Conservation (phyloP, 2,329 filamentous ascomycete genomes). For the Pseudodiploospora longispora region DNA sequence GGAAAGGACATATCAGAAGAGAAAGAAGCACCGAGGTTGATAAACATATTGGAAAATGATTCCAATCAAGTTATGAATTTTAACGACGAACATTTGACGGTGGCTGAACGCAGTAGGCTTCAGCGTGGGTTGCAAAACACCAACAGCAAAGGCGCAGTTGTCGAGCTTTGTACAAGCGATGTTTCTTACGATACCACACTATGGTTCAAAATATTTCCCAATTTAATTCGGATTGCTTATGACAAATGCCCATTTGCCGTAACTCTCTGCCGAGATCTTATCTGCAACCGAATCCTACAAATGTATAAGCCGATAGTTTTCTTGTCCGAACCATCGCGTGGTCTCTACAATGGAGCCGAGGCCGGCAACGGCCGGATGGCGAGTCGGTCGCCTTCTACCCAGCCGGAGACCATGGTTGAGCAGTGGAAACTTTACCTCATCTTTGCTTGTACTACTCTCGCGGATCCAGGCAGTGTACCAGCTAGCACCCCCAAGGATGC, state of each 20-base stretch:
- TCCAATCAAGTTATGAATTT: constrained; percentile 84
- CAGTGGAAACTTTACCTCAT: constrained; percentile 98
- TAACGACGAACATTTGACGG: constrained; percentile 82
- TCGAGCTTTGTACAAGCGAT: constrained; percentile 93
- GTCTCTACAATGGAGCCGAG: constrained; percentile 53
- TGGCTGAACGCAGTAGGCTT: constrained; percentile 85
- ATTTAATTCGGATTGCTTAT: constrained; percentile 82
- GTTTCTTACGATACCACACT: constrained; percentile 88
- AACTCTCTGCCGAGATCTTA: constrained; percentile 80
- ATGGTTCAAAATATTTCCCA: constrained; percentile 98
- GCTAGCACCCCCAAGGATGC: constrained; percentile 37
- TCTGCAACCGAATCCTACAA: constrained; percentile 85
- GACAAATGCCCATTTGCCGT: constrained; percentile 89
- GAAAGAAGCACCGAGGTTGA: constrained; percentile 64
- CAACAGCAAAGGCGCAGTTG: constrained; percentile 74
- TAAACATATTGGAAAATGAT: constrained; percentile 85
- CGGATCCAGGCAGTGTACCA: constrained; percentile 61
- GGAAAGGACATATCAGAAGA: constrained; percentile 55
- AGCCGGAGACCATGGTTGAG: constrained; percentile 82
- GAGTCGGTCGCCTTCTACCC: constrained; percentile 55
- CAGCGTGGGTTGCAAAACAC: constrained; percentile 83
- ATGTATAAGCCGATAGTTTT: constrained; percentile 81
- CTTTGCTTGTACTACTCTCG: constrained; percentile 92
- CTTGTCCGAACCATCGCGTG: constrained; percentile 65
- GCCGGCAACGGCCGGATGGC: constrained; percentile 41